Evolutionary conservation across 768 basidiomycete genomes (phyloP), one percentile per base, ranked within the genome.

Genomic region (Serendipita sp.): DNA sequence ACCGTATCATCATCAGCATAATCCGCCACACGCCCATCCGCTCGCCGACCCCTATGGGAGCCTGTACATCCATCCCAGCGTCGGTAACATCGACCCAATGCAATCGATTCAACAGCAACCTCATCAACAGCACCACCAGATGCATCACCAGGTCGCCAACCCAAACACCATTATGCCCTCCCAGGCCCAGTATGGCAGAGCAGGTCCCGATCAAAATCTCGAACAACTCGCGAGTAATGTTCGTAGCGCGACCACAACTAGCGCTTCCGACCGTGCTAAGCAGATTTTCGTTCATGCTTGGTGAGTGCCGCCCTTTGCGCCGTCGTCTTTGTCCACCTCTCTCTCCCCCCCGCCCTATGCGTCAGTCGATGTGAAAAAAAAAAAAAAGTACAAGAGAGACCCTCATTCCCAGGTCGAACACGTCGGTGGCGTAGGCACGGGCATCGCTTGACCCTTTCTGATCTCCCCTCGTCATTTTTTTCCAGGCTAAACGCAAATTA

Each of bases 271-370:
- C 73, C 77, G 91, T 70, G 90, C 91, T 62, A 91, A 91, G 70
- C 88, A 91, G 74, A 91, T 91, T 69, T 93, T 93, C 70, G 90
- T 92, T 18, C 91, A 92, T 74, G 88, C 88, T 64, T 93, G 91
- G 91, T 91, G 68, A 68, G 85, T 79, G 23, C 63, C 44, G 62
- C 46, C 64, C 36, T 27, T 37, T 16, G 37, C 55, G 63, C 50
- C 48, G 53, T 66, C 62, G 36, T 62, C n/a, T 64, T 23, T 23
- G 23, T 23, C 23, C 45, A 53, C 36, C 45, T 40, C n/a, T 63
- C 62, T 44, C 44, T 55, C 58, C 67, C 44, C 45, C 18, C 13
- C 40, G 40, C 40, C 40, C 40, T 1, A 13, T 23, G 23, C 23
- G 23, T 23, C 23, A 23, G 23, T 23, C 23, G 23, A 23, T 40